Percentiles rank a stretch among this genome's conserved stretches.
These are phyloP conservation scores for Isatis lusitanica DNA, from an alignment of 441 rosid species.

Conservation along the genomic window DNA sequence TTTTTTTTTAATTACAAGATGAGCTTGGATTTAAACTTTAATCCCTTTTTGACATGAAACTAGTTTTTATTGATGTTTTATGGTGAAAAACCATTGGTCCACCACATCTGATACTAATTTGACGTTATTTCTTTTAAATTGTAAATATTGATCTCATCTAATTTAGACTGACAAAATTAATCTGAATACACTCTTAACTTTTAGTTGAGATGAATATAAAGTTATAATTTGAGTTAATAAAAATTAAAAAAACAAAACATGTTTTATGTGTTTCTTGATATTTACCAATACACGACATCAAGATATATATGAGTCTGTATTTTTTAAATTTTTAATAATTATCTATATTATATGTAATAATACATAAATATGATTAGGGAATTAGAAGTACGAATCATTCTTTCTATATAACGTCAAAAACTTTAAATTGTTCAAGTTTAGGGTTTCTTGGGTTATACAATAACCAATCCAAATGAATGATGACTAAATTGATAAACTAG, in stretches of 20 bases:
- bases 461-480: not conserved
- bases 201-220: not conserved
- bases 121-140: not conserved
- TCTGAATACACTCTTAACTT: not conserved
- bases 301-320: too few relatives aligned
- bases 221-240: not conserved
- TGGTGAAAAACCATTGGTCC: too few relatives aligned
- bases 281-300: too few relatives aligned
- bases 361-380: not conserved
- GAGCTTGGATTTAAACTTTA: too few relatives aligned
- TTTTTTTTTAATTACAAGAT: too few relatives aligned
- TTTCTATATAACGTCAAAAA: not conserved
- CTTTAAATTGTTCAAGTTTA: not conserved
- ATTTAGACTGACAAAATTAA: not conserved
- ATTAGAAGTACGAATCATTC: not conserved
- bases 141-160: not conserved
- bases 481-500: not conserved
- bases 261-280: too few relatives aligned
- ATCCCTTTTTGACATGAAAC: too few relatives aligned
- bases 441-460: not conserved
- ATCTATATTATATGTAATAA: too few relatives aligned
- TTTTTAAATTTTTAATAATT: too few relatives aligned
- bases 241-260: too few relatives aligned
- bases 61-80: too few relatives aligned
- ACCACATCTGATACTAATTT: too few relatives aligned